Evolutionary conservation across 805 yeast species (phyloP).

Genomic region (Citeromyces nyonsensis): DNA sequence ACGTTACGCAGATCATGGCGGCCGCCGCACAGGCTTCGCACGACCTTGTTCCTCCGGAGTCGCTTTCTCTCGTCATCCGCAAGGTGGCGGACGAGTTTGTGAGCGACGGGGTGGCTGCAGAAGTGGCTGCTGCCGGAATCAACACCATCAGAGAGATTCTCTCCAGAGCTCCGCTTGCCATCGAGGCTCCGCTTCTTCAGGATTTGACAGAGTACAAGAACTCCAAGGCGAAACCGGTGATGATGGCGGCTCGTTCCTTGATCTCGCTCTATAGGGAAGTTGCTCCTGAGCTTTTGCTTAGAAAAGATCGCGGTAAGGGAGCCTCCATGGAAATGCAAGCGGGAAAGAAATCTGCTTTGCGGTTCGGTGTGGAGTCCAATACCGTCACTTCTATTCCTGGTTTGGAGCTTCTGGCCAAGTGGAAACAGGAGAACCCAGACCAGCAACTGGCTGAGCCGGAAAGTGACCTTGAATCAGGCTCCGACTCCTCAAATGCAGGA

Average conservation of each 20-base stretch:
- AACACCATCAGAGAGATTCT: constrained; percentile 90
- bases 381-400: constrained; percentile 82
- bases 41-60: constrained; percentile 94
- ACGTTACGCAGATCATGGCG: constrained; percentile 94
- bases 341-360: constrained; percentile 34
- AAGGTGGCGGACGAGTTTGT: constrained; percentile 96
- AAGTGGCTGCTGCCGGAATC: constrained; percentile 96
- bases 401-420: constrained; percentile 73
- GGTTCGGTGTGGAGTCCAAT: constrained; percentile 61
- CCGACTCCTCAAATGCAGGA: constrained; percentile 39
- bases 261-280: constrained; percentile 81
- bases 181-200: constrained; percentile 74
- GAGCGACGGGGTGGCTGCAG: constrained; percentile 95
- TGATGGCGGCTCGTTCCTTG: constrained; percentile 85
- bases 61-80: constrained; percentile 61
- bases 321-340: constrained; percentile 74
- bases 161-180: constrained; percentile 88
- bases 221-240: constrained; percentile 86
- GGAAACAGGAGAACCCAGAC: constrained; percentile 53
- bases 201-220: constrained; percentile 86
- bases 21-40: constrained; percentile 95
- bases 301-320: constrained; percentile 85
- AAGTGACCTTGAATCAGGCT: constrained; percentile 37
- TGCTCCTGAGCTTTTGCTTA: constrained; percentile 88
- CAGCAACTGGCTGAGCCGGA: constrained; percentile 43